Percentiles rank a stretch among this genome's conserved stretches.
Conservation (phyloP, 768 basidiomycete genomes). For the Kondoa subrosea region DNA sequence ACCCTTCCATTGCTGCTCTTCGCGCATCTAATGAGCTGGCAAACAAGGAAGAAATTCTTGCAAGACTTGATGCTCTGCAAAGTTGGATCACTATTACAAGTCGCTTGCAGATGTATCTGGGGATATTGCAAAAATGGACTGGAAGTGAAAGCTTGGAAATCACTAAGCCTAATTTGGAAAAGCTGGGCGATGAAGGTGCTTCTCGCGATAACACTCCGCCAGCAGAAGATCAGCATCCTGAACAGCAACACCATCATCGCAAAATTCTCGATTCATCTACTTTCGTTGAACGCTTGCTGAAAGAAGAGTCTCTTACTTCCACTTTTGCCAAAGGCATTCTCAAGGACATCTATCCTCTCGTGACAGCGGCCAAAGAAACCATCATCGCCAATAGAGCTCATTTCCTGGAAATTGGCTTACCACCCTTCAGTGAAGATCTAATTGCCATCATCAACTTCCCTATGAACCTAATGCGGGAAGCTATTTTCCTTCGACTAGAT, state of each 20-base stretch:
- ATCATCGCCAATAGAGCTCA: slow-evolving; percentile 59
- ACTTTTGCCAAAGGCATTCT: slow-evolving; percentile 60
- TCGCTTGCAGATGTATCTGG: slow-evolving; percentile 65
- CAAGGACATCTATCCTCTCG: slow-evolving; percentile 65
- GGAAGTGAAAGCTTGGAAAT: slow-evolving; percentile 82
- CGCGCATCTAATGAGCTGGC: slow-evolving; percentile 47
- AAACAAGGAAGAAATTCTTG: slow-evolving; percentile 42
- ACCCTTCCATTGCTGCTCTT: slow-evolving; percentile 24
- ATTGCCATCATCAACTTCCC: slow-evolving; percentile 90
- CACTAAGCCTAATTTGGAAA: slow-evolving; percentile 43
- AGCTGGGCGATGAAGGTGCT: slow-evolving; percentile 22
- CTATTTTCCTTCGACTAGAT: slow-evolving; percentile 70
- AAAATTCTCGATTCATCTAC: slow-evolving; percentile 33
- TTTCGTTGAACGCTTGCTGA: slow-evolving; percentile 82
- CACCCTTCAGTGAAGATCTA: slow-evolving; percentile 73
- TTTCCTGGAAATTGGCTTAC: slow-evolving; percentile 77
- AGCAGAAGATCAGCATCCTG: too few species aligned
- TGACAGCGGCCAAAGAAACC: slow-evolving; percentile 67
- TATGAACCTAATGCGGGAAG: slow-evolving; percentile 80
- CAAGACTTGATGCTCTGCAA: slow-evolving; percentile 69
- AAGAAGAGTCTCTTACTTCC: slow-evolving; percentile 88
- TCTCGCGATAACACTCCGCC: too few species aligned
- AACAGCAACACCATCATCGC: neutral
- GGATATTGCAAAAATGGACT: slow-evolving; percentile 75
- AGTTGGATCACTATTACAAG: slow-evolving; percentile 80